phyloP scores from a whole-genome alignment of 306 rosid genomes.

The Oxytropis ochrocephala region DNA sequence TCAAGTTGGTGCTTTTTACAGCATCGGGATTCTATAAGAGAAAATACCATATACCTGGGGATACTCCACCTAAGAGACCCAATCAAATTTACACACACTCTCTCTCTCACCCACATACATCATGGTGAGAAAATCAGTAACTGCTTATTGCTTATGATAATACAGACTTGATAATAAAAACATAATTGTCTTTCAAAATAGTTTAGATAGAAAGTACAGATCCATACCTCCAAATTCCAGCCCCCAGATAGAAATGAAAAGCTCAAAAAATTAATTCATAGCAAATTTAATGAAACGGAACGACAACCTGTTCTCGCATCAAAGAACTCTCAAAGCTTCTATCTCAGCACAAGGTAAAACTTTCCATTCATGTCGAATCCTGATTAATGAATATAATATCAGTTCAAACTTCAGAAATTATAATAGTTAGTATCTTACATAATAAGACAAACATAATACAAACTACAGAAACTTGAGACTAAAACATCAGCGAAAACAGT shows the following conservation, averaged over 20 bases:
- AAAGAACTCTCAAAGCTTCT: constrained; percentile 17
- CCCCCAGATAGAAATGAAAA: constrained; percentile 21
- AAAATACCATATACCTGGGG: constrained; percentile 18
- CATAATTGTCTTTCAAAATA: background rate
- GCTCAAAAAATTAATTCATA: constrained; percentile 18
- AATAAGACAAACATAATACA: background rate
- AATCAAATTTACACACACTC: background rate
- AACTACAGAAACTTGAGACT: background rate
- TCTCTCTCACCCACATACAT: background rate
- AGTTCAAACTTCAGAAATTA: constrained; percentile 12
- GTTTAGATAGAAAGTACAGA: constrained; percentile 3
- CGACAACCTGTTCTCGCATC: constrained; percentile 11
- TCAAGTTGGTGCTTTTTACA: background rate
- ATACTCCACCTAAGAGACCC: constrained; percentile 12
- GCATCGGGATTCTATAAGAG: background rate
- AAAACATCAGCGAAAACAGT: background rate
- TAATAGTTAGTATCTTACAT: background rate
- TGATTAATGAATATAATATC: background rate
- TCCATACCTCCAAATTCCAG: constrained; percentile 31
- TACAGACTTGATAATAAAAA: background rate
- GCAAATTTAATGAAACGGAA: constrained; percentile 12
- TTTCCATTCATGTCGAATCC: constrained; percentile 5
- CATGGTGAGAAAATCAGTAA: background rate
- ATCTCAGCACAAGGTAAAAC: constrained; percentile 12
- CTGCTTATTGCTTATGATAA: background rate